phyloP scores from a whole-genome alignment of 371 early-diverging fungal species.

The Rhizopus stolonifer region DNA sequence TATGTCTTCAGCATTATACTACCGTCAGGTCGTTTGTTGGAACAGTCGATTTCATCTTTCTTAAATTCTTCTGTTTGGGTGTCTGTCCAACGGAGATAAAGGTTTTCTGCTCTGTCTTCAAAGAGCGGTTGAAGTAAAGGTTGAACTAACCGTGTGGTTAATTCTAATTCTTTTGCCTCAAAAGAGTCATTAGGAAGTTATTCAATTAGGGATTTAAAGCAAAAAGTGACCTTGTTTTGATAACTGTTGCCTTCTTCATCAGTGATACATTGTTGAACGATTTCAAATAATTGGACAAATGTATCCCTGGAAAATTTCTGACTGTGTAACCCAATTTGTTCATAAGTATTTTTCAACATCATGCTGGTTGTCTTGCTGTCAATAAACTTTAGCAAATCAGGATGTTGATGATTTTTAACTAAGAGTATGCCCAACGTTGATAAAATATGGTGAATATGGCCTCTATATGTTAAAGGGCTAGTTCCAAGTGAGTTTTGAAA shows the following conservation, averaged over 20 bases:
- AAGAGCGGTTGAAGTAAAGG: constrained; percentile 4
- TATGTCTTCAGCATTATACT: constrained; percentile 5
- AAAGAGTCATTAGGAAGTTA: too few relatives aligned
- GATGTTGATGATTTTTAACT: not conserved
- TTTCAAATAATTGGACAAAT: constrained; percentile 1
- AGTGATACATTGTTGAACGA: not conserved
- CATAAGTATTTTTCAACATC: constrained; percentile 3
- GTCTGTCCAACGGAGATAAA: constrained; percentile 5
- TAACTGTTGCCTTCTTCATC: constrained; percentile 3
- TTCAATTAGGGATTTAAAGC: constrained; percentile 5
- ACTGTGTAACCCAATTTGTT: constrained; percentile 1
- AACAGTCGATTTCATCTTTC: constrained; percentile 3
- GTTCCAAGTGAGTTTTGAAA: constrained; percentile 7
- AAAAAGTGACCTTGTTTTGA: not conserved
- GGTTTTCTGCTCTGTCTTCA: constrained; percentile 7
- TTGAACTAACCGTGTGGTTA: constrained; percentile 1
- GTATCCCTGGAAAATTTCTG: not conserved
- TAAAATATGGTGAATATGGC: constrained; percentile 3
- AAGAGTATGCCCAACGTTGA: constrained; percentile 4
- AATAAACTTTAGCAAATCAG: constrained; percentile 5
- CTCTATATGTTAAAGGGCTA: not conserved
- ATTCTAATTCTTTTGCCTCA: constrained; percentile 4
- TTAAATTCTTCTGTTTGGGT: constrained; percentile 9
- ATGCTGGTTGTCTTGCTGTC: constrained; percentile 2
- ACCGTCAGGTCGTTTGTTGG: constrained; percentile 10